These are phyloP conservation scores for Alternaria novae-zelandiae DNA, from an alignment of 2,329 filamentous ascomycete genomes.

Conservation along the genomic window DNA sequence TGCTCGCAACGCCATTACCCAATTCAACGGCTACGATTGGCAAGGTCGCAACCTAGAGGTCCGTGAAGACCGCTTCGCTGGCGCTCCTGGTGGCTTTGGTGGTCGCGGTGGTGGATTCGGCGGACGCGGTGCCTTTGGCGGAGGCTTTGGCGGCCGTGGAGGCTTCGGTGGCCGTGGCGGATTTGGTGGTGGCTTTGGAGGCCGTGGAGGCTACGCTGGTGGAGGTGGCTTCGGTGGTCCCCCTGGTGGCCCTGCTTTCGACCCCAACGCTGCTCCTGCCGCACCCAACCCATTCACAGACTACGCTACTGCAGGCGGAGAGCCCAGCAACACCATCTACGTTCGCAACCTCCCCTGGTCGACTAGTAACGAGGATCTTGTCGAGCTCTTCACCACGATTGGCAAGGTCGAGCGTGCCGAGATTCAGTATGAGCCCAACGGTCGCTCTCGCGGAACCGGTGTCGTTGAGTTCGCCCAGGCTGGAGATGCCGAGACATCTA, in stretches of 20 bases:
- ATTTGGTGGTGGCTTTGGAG: conserved; percentile 57
- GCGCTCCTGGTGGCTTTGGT: conserved; percentile 52
- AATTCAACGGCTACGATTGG: conserved; percentile 99
- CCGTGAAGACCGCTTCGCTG: conserved; percentile 92
- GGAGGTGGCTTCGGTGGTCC: conserved; percentile 52
- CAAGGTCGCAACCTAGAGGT: conserved; percentile 93
- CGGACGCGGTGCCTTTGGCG: conserved; percentile 13
- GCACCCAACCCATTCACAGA: conserved; percentile 93
- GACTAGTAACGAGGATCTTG: conserved; percentile 95
- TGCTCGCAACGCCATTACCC: conserved; percentile 91
- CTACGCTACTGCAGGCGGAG: conserved; percentile 83
- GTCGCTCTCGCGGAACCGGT: conserved; percentile 90
- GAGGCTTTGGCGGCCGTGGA: conserved; percentile 47
- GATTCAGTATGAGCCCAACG: conserved; percentile 97
- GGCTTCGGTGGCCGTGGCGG: conserved; percentile 62
- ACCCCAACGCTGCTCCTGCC: conserved; percentile 58
- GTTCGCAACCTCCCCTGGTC: conserved; percentile 99
- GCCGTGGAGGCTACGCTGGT: conserved; percentile 32
- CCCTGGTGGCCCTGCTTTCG: conserved; percentile 48
- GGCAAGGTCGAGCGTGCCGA: conserved; percentile 98
- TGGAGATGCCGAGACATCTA: conserved; percentile 89
- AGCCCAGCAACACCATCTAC: conserved; percentile 84
- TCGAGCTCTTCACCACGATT: conserved; percentile 97
- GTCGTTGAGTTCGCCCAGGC: conserved; percentile 91
- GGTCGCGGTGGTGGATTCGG: conserved; percentile 50